Evolutionary conservation across 192 early-diverging fungal species (phyloP), one percentile per base, ranked within the genome.

Genomic region (Entomortierella chlamydospora): DNA sequence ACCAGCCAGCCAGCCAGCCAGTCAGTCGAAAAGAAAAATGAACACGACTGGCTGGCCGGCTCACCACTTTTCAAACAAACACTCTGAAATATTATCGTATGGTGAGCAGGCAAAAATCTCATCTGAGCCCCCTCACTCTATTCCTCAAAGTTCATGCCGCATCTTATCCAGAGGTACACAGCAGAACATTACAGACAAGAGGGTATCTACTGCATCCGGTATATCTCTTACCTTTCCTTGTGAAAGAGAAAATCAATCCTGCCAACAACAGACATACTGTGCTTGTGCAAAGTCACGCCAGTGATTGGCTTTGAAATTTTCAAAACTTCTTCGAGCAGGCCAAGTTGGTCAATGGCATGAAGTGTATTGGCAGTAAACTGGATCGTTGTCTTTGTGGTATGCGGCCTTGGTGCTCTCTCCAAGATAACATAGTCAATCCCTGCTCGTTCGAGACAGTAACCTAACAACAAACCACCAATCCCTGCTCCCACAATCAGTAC

Each of bases 141-240:
- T n/a, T n/a, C n/a, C n/a, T n/a, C n/a, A n/a, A n/a, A n/a, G n/a
- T n/a, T n/a, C n/a, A n/a, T n/a, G n/a, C n/a, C n/a, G n/a, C n/a
- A n/a, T n/a, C n/a, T n/a, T n/a, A n/a, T n/a, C n/a, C n/a, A n/a
- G n/a, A n/a, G n/a, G n/a, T n/a, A n/a, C n/a, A n/a, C n/a, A n/a
- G n/a, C n/a, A n/a, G n/a, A n/a, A n/a, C n/a, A n/a, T n/a, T n/a
- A n/a, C n/a, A n/a, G n/a, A n/a, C n/a, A n/a, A n/a, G n/a, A n/a
- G n/a, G n/a, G n/a, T n/a, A n/a, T n/a, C n/a, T n/a, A n/a, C n/a
- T n/a, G n/a, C n/a, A n/a, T n/a, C n/a, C n/a, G n/a, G n/a, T n/a
- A n/a, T n/a, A n/a, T n/a, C n/a, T n/a, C n/a, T 33, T 55, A 60
- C 58, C 73, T 77, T n/a, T 77, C 73, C 56, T 77, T 77, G 37